Evolutionary conservation across 192 early-diverging fungal genomes (phyloP).

Genomic region (Coemansia sp.): DNA sequence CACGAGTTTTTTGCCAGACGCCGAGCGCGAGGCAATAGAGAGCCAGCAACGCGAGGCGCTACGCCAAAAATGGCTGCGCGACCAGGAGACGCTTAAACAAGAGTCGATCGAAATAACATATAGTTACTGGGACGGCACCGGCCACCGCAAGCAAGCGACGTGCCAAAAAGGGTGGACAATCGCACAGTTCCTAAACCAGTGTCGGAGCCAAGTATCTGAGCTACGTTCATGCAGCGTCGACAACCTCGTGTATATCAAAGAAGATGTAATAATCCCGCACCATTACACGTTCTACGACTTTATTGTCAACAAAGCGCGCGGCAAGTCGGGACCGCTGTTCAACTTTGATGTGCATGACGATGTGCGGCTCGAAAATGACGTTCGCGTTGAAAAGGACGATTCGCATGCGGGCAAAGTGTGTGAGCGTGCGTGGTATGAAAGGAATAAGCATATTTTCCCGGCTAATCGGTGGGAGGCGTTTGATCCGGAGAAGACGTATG

Average conservation of each 20-base stretch:
- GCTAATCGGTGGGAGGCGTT: constrained; percentile 90
- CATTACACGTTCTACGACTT: constrained; percentile 93
- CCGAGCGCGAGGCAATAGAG: constrained; percentile 81
- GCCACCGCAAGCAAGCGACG: constrained; percentile 79
- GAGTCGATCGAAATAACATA: constrained; percentile 86
- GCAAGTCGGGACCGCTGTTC: constrained; percentile 93
- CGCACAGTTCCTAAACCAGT: constrained; percentile 80
- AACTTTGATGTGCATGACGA: constrained; percentile 94
- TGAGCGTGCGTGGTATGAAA: constrained; percentile 85
- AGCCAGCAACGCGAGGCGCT: constrained; percentile 69
- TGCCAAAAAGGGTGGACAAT: constrained; percentile 87
- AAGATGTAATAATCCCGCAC: constrained; percentile 95
- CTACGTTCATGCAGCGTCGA: constrained; percentile 78
- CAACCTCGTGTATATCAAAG: constrained; percentile 88
- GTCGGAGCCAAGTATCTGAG: constrained; percentile 79
- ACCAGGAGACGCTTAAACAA: constrained; percentile 82
- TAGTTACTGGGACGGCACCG: constrained; percentile 95
- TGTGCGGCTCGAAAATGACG: constrained; percentile 81
- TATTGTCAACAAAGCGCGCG: constrained; percentile 91
- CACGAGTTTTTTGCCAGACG: constrained; percentile 89
- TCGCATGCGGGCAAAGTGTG: constrained; percentile 95
- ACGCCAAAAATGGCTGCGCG: constrained; percentile 75
- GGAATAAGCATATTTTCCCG: constrained; percentile 96
- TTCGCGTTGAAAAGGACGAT: constrained; percentile 84
- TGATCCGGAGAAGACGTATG: constrained; percentile 75